Evolutionary conservation across 257 asterid species (phyloP), one percentile per base, ranked within the genome.

Genomic region (Rubia yunnanensis): DNA sequence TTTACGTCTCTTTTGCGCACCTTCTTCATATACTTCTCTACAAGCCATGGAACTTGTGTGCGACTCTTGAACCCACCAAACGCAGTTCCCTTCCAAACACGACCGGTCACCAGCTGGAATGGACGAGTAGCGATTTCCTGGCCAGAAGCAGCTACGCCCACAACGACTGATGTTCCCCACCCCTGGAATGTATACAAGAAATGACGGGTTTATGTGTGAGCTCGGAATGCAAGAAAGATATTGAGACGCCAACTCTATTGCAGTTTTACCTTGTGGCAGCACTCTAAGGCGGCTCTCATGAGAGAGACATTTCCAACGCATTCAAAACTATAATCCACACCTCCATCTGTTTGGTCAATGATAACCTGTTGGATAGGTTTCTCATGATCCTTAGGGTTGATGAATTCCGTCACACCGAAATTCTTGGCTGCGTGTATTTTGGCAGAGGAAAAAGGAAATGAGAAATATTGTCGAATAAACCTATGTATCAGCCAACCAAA

Each of bases 71-170:
- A 94, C 41, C 99, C 98, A 65, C 99, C 95, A 77, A 94, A 94
- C 1, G 97, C 95, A 1, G 99, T 94, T 68, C 99, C 99, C 81
- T 94, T 94, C 99, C 99, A 94, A 7, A 94, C 99, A 41, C 99
- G 99, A 38, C 99, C 99, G 0, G 98, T 94, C 70, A 94, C 99
- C 72, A 94, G 88, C 81, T 90, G 98, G 73, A 94, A 94, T 6
- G 99, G 98, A 46, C 96, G 97, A 0, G 99, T 94, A 24, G 96
- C 78, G 74, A 94, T 90, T 84, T 94, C 98, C 77, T 94, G 99
- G 30, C 98, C 99, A 32, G 99, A 90, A 63, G 99, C 99, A 28
- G 99, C 99, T 41, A 94, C 99, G n/a, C 98, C 99, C 78, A 94
- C 99, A 72, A 94, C 90, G 64, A 94, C 98, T 3, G 99, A 94